Percentiles rank a stretch among this genome's conserved stretches.
These are phyloP conservation scores for Colletotrichum liriopes DNA, from an alignment of 2,329 filamentous ascomycete species.

Conservation along the genomic window DNA sequence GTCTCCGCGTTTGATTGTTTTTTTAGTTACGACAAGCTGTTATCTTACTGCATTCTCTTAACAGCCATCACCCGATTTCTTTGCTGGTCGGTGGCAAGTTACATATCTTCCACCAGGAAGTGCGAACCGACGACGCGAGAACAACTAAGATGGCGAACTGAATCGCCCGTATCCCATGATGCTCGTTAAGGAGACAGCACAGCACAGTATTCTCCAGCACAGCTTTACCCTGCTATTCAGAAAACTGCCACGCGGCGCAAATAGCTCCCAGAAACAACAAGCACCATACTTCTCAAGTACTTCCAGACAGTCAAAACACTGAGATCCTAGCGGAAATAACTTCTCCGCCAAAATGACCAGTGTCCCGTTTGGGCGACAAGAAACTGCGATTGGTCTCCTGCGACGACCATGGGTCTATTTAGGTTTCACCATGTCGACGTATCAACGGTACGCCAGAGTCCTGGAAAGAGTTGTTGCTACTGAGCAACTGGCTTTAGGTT, in stretches of 20 bases:
- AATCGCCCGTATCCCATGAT: not conserved
- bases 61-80: not conserved
- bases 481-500: accelerated
- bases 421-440: not conserved
- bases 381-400: not conserved
- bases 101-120: not conserved
- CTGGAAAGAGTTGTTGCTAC: too few species aligned
- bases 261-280: not conserved
- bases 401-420: not conserved
- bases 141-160: not conserved
- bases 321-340: not conserved
- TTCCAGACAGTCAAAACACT: not conserved
- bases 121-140: not conserved
- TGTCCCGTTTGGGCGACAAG: not conserved
- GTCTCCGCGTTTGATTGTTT: too few species aligned
- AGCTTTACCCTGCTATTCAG: not conserved
- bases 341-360: not conserved
- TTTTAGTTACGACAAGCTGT: not conserved
- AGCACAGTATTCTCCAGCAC: not conserved
- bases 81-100: not conserved
- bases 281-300: too few species aligned
- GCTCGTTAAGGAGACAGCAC: not conserved
- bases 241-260: not conserved
- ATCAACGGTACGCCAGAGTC: not conserved
- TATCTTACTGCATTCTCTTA: not conserved